A percentile compares a stretch with the other conserved stretches of the same genome.
These are phyloP conservation scores for Colletotrichum lupini DNA, from an alignment of 2,329 filamentous ascomycete genomes.

Conservation along the genomic window DNA sequence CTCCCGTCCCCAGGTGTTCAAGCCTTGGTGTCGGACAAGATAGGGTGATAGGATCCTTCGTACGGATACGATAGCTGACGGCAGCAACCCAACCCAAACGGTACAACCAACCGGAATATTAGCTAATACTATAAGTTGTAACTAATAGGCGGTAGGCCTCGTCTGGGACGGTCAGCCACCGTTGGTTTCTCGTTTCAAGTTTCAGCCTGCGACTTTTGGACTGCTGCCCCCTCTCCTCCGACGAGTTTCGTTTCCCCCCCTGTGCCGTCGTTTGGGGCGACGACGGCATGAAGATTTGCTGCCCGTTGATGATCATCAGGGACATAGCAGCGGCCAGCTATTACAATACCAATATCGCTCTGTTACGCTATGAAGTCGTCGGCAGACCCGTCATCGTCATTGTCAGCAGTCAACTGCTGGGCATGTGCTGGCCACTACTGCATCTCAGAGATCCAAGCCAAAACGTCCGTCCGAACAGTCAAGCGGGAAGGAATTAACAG, in stretches of 20 bases:
- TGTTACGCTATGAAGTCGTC: neutral
- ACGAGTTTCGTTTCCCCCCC: constrained; percentile 26
- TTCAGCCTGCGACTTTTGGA: constrained; percentile 29
- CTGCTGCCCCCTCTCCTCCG: neutral
- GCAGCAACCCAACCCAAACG: constrained; percentile 1
- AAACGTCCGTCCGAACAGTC: constrained; percentile 25
- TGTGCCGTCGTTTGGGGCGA: constrained; percentile 15
- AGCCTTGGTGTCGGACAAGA: neutral
- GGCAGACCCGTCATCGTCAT: neutral
- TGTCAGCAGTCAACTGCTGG: neutral
- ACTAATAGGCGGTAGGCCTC: neutral
- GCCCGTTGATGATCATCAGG: neutral
- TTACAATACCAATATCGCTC: neutral
- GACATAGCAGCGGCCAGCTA: neutral
- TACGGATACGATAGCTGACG: neutral
- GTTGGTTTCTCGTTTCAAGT: constrained; percentile 31
- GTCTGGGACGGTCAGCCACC: neutral
- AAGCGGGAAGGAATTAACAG: constrained; percentile 22
- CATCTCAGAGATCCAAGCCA: neutral
- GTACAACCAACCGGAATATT: neutral
- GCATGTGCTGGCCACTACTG: neutral
- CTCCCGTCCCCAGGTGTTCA: neutral
- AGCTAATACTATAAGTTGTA: neutral
- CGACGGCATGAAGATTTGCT: constrained; percentile 2
- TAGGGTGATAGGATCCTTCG: neutral